Base-by-base conservation (phyloP, 495 filamentous ascomycete species). In the Trichoderma asperelloides region DNA sequence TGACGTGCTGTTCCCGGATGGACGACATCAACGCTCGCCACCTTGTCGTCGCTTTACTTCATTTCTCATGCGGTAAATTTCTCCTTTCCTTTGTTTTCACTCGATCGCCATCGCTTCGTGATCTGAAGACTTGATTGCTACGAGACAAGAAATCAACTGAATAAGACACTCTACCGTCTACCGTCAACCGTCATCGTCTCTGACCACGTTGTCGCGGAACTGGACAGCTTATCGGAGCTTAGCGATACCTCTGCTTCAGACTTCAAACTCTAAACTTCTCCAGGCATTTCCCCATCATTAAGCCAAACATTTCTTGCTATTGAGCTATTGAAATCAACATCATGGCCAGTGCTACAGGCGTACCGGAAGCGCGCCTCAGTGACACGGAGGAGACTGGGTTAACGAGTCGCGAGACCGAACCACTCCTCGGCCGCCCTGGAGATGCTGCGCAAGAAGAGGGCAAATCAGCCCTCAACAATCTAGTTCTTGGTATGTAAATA, bases 401-500 rank as follows among this genome's bases (percentile, higher is more conserved):
- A 0, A 55, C 51, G 3, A 23, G 30, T 13, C 68, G 67, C 40
- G 91, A 95, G 72, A 80, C 87, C 51, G 91, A 93, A 71, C 93
- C 93, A 63, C 79, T 97, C 41, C 83, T 97, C 30, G 92, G 91
- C 60, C 76, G 84, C 57, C 79, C 85, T 27, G 91, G 91, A 65
- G 89, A 91, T 78, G 90, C 86, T 6, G 82, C 82, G 41, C 93
- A 95, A 79, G 76, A 81, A 65, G 84, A 88, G 18, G 76, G 81
- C 3, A 78, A 86, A 68, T 77, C 83, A 30, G 80, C 96, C 23
- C 75, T 84, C 65, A 78, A 82, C 67, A 98, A 98, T 71, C 80
- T 96, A 27, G 78, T 91, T 64, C 83, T 92, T 25, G 93, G 93
- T 95, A 78, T 68, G 80, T 64, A 43, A 63, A 18, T 63, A 49